phyloP scores from a whole-genome alignment of 225 moss, liverwort and hornwort genomes.

The Bryoerythrophyllum caledonicum region DNA sequence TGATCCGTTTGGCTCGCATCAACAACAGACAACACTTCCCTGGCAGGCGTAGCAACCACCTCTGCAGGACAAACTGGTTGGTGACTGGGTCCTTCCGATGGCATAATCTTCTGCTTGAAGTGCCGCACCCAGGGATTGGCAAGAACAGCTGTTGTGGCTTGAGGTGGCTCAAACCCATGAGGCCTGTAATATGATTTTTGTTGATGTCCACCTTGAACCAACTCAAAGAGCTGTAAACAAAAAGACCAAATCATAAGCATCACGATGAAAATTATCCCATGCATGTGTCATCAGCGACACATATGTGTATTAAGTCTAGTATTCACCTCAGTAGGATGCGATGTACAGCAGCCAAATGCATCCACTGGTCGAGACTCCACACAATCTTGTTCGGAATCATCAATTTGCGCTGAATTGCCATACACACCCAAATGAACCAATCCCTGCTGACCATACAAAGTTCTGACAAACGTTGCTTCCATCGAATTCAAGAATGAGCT shows the following conservation, averaged over 20 bases:
- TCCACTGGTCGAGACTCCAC: slow-evolving; percentile 59
- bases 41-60: slow-evolving; percentile 9
- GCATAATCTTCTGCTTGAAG: slow-evolving; percentile 44
- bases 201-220: slow-evolving; percentile 46
- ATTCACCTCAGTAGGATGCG: slow-evolving; percentile 47
- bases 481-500: slow-evolving; percentile 64
- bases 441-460: slow-evolving; percentile 48
- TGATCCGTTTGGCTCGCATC: slow-evolving; percentile 20
- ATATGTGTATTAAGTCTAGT: background rate
- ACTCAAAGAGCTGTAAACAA: slow-evolving; percentile 49
- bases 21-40: slow-evolving; percentile 22
- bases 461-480: slow-evolving; percentile 61
- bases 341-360: slow-evolving; percentile 44
- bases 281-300: slow-evolving; percentile 9
- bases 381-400: slow-evolving; percentile 64
- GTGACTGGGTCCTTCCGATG: slow-evolving; percentile 11
- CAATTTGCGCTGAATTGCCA: slow-evolving; percentile 33
- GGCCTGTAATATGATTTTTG: slow-evolving; percentile 34
- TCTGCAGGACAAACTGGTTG: slow-evolving; percentile 18
- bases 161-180: slow-evolving; percentile 38
- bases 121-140: slow-evolving; percentile 63
- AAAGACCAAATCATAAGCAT: background rate
- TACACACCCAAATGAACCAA: slow-evolving; percentile 33
- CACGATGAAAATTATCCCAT: background rate
- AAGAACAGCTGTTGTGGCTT: slow-evolving; percentile 43